A percentile compares a stretch with the other conserved stretches of the same genome.
Conservation (phyloP, 2,329 filamentous ascomycete species). For the Harringtonia lauricola region DNA sequence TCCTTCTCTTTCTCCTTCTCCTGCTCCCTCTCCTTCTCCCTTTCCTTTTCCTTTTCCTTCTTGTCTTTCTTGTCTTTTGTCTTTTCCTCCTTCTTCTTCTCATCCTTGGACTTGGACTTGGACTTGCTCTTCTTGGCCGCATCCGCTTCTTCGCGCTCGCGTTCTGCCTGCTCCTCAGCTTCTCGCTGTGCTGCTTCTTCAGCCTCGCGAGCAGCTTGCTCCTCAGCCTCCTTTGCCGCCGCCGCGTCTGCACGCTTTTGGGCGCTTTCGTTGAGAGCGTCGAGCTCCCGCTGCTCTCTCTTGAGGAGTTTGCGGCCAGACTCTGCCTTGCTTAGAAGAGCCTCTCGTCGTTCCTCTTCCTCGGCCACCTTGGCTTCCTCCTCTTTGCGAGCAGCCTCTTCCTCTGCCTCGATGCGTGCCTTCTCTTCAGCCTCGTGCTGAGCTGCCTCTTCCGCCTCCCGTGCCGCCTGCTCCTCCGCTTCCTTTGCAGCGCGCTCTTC, state of each 20-base stretch:
- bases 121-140: conserved; percentile 26
- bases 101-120: conserved; percentile 22
- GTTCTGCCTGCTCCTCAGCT: conserved; percentile 14
- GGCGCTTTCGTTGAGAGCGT: conserved; percentile 22
- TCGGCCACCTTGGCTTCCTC: conserved; percentile 26
- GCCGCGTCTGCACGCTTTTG: conserved; percentile 19
- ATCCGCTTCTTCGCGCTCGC: conserved; percentile 8
- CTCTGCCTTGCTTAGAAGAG: conserved; percentile 18
- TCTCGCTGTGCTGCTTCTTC: conserved; percentile 23
- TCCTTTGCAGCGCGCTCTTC: conserved; percentile 25
- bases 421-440: conserved; percentile 27
- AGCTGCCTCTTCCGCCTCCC: conserved; percentile 27
- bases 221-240: conserved; percentile 17
- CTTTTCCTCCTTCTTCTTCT: conserved; percentile 10
- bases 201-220: conserved; percentile 21
- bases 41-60: conserved; percentile 17
- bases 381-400: conserved; percentile 17
- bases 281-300: conserved; percentile 20
- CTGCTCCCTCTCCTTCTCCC: conserved; percentile 11
- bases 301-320: conserved; percentile 17
- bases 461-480: conserved; percentile 21
- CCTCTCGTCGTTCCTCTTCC: conserved; percentile 23
- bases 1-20: conserved; percentile 10
- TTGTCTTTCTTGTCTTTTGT: conserved; percentile 16
- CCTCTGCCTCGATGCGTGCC: conserved; percentile 13